Base-by-base conservation (phyloP, 2,329 filamentous ascomycete species). In the Cyphellophora attinorum region DNA sequence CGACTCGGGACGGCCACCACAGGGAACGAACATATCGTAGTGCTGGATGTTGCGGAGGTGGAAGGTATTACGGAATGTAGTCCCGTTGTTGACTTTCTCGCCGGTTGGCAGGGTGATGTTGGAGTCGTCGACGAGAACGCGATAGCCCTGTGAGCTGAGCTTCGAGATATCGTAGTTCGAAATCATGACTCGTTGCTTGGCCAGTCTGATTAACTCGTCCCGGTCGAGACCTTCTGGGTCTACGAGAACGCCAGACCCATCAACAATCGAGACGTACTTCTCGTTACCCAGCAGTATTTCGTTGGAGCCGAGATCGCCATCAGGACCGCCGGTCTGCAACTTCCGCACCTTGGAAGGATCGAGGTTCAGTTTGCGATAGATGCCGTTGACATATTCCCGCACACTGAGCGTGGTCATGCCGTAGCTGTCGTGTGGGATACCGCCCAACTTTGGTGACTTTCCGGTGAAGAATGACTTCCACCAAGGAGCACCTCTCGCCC, bases 391-490 rank as follows among this genome's bases (percentile, higher is more conserved):
- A 51, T 93, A 98, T 62, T 98, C 85, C 29, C 91, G 85, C 32
- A 98, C 89, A 5, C 88, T 95, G 38, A 96, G 65, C 0, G 91
- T 96, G 1, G 91, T 98, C 91, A 98, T 98, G 51, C 91, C 91
- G 55, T 98, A 98, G 27, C 70, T 65, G 58, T 98, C 91, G 61
- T 98, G 91, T 23, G 91, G 91, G 49, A 98, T 98, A 55, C 91
- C 91, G 44, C 91, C 91, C 11, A 98, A 74, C 61, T 83, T 91
- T 34, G 86, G 91, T 49, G 85, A 94, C 72, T 98, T 98, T 54
- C 91, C 91, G 2, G 91, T 98, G 72, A 98, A 98, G 75, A 98
- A 98, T 0, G 91, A 98, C 71, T 98, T 98, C 91, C 91, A 98
- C 85, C 89, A 98, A 17, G 86, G 85, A 4, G 91, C 91, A 29